Conservation (phyloP, 306 rosid genomes). For the Cucumis sativus region Cucumber_9930_V3 NC_026661.2:21091501-21092000, state of each 20-base stretch:
- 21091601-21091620: too few species aligned
- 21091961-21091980: too few species aligned
- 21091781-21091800: background rate
- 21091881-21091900: background rate
- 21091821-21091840: background rate
- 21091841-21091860: constrained; percentile 1
- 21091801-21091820: background rate
- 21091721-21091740: background rate
- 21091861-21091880: background rate
- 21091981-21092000: too few species aligned
- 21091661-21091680: too few species aligned
- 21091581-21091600: too few species aligned
- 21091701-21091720: background rate
- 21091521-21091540: too few species aligned
- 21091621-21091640: too few species aligned
- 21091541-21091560: too few species aligned
- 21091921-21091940: background rate
- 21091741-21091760: background rate
- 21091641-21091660: too few species aligned
- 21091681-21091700: background rate
- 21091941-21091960: too few species aligned
- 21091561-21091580: too few species aligned
- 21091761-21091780: background rate
- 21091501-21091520: too few species aligned
- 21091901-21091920: background rate